phyloP scores from a whole-genome alignment of 129 eudicot genomes.

The Artemisia argyi region DNA sequence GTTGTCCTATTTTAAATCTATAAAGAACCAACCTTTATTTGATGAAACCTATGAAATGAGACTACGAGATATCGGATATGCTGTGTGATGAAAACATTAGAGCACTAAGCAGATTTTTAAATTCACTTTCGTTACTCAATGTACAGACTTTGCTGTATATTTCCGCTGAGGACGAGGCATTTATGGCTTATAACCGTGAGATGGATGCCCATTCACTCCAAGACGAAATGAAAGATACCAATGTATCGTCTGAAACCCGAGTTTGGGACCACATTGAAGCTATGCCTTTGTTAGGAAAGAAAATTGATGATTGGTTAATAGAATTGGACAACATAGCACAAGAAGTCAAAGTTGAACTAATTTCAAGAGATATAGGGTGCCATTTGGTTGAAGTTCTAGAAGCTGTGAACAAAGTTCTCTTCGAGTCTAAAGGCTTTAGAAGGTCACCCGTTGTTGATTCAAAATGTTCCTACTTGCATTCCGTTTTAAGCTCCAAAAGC shows the following conservation, averaged over 20 bases:
- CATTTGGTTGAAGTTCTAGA: slow-evolving; percentile 78
- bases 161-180: slow-evolving; percentile 90
- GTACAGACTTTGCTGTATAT: slow-evolving; percentile 73
- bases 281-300: slow-evolving; percentile 75
- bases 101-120: too few relatives aligned
- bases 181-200: slow-evolving; percentile 65
- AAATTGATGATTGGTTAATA: slow-evolving; percentile 56
- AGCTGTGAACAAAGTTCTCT: slow-evolving; percentile 83
- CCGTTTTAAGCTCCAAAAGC: slow-evolving; percentile 65
- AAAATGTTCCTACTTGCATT: slow-evolving; percentile 78
- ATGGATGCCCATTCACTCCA: slow-evolving; percentile 55
- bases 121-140: slow-evolving; percentile 7
- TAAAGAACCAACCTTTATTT: slow-evolving; percentile 18
- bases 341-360: slow-evolving; percentile 70
- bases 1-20: slow-evolving; percentile 18
- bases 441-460: slow-evolving; percentile 78
- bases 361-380: slow-evolving; percentile 84
- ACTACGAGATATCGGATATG: neutral
- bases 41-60: neutral
- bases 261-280: slow-evolving; percentile 55
- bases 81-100: neutral
- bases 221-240: slow-evolving; percentile 51
- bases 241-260: slow-evolving; percentile 20
- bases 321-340: slow-evolving; percentile 76
- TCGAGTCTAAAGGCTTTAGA: slow-evolving; percentile 66